Percentiles rank a stretch among this genome's conserved stretches.
These are phyloP conservation scores for Echites panduratus DNA, from an alignment of 257 asterid genomes.

Conservation along the genomic window DNA sequence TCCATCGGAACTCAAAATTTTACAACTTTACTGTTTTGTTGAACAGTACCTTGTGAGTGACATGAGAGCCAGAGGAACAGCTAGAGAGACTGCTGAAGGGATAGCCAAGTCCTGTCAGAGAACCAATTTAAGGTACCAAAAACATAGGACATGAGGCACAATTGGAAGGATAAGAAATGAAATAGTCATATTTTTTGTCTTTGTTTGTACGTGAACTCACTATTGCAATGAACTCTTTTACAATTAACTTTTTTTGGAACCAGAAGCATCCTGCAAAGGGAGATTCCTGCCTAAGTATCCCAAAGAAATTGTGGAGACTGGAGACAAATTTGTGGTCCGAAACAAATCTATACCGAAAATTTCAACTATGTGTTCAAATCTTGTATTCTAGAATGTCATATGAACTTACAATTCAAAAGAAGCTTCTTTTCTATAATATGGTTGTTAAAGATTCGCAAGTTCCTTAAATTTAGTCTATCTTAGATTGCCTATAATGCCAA, in stretches of 20 bases:
- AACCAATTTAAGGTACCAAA: conserved; percentile 9
- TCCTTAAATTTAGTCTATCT: background rate
- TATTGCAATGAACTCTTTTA: background rate
- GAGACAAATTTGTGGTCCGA: background rate
- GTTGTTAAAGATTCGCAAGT: background rate
- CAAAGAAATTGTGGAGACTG: background rate
- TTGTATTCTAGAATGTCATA: background rate
- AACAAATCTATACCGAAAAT: background rate
- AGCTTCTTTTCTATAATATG: background rate
- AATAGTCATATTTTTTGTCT: background rate
- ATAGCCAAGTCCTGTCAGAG: conserved; percentile 56
- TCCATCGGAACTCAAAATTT: conserved; percentile 4
- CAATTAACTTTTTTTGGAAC: background rate
- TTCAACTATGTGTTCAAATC: background rate
- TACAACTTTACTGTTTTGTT: conserved; percentile 10
- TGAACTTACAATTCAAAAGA: too few relatives aligned
- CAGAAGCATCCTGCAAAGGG: background rate
- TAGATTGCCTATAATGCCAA: background rate
- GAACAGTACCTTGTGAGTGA: conserved; percentile 80
- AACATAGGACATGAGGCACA: background rate
- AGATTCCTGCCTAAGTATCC: background rate
- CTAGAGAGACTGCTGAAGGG: conserved; percentile 74
- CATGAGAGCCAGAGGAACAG: conserved; percentile 91
- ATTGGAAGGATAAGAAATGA: background rate
- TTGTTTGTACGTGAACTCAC: background rate